Evolutionary conservation across 306 rosid species (phyloP).

Genomic region (Mimosa bimucronata): DNA sequence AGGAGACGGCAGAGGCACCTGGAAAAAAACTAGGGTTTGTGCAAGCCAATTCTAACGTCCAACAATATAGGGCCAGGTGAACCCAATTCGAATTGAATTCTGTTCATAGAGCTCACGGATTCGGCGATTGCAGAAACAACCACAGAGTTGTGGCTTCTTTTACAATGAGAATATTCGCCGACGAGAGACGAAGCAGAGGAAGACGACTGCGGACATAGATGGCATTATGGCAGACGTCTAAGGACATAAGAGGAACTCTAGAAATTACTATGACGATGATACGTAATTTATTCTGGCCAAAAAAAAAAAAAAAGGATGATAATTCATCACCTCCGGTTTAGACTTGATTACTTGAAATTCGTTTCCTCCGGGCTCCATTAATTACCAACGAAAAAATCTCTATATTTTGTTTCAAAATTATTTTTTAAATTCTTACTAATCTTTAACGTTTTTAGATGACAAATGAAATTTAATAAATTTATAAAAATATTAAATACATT

Average conservation of each 20-base stretch:
- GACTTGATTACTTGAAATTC: too few relatives aligned
- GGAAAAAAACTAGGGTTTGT: constrained; percentile 45
- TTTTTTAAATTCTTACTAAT: background rate
- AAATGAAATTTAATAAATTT: background rate
- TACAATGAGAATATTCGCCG: constrained; percentile 16
- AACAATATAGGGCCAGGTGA: constrained; percentile 18
- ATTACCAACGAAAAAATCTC: background rate
- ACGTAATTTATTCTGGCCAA: too few relatives aligned
- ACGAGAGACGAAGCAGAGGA: background rate
- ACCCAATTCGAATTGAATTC: constrained; percentile 21
- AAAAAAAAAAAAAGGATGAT: too few relatives aligned
- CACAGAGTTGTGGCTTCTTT: constrained; percentile 33
- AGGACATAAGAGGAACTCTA: background rate
- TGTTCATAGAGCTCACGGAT: constrained; percentile 35
- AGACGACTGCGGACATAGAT: constrained; percentile 8
- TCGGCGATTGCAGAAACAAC: background rate
- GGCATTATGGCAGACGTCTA: background rate
- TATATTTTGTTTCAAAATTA: too few relatives aligned
- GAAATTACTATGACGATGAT: background rate
- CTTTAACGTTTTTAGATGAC: background rate
- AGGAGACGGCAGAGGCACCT: constrained; percentile 5
- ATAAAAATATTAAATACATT: too few relatives aligned
- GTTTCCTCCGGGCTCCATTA: background rate
- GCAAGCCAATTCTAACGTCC: constrained; percentile 22
- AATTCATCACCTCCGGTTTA: too few relatives aligned